These are phyloP conservation scores for Hypoxylon sp. DNA, from an alignment of 2,329 filamentous ascomycete species.

Conservation along the genomic window DNA sequence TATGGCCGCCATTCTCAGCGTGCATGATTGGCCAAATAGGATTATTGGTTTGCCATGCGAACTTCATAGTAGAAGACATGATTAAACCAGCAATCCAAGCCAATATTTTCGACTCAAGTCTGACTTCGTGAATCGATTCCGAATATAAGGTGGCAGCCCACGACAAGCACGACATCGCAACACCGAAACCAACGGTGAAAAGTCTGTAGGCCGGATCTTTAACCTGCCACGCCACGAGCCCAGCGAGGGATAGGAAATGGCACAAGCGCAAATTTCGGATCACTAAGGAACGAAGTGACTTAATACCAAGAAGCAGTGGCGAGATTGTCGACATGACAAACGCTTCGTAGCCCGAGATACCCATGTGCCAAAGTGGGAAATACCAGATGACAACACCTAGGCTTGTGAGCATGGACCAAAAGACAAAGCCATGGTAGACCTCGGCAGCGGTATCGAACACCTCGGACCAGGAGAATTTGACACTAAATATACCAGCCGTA, in stretches of 20 bases:
- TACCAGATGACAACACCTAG: conserved; percentile 94
- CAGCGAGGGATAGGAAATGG: conserved; percentile 80
- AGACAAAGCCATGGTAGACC: conserved; percentile 93
- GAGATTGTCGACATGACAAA: conserved; percentile 86
- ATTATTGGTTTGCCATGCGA: conserved; percentile 93
- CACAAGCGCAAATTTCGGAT: conserved; percentile 73
- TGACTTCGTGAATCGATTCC: conserved; percentile 75
- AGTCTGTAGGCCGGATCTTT: conserved; percentile 77
- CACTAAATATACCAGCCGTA: conserved; percentile 72
- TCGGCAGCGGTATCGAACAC: conserved; percentile 85
- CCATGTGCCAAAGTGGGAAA: conserved; percentile 99
- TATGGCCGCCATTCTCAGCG: conserved; percentile 88
- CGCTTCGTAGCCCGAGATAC: conserved; percentile 94
- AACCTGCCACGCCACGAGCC: conserved; percentile 81
- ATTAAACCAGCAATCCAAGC: conserved; percentile 85
- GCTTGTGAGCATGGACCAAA: conserved; percentile 94
- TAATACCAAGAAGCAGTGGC: conserved; percentile 79
- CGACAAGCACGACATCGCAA: conserved; percentile 80
- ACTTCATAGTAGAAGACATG: conserved; percentile 87
- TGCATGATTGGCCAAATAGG: conserved; percentile 97
- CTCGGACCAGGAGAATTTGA: conserved; percentile 76
- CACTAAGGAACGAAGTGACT: conserved; percentile 71
- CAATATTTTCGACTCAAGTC: conserved; percentile 82
- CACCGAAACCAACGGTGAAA: conserved; percentile 80
- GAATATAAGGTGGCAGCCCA: conserved; percentile 86